Evolutionary conservation across 2,329 filamentous ascomycete genomes (phyloP).

Genomic region (Bimuria novae-zelandiae): DNA sequence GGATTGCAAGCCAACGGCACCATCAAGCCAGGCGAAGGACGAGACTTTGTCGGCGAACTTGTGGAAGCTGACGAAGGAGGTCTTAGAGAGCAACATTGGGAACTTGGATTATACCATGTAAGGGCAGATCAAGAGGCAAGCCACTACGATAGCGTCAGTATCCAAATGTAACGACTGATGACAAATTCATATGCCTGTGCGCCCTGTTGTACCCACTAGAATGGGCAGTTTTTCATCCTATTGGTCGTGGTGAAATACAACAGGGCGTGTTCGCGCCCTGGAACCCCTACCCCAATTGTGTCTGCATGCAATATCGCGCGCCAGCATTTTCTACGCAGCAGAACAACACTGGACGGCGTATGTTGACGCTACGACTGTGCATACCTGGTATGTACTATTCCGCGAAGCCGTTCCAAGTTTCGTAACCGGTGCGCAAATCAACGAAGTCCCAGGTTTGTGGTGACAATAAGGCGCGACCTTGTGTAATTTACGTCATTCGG

Average conservation of each 20-base stretch:
- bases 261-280: conserved; percentile 7
- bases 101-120: conserved; percentile 36
- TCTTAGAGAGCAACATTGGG: conserved; percentile 50
- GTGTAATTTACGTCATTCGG: neutral
- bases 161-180: conserved; percentile 6
- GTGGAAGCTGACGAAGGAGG: conserved; percentile 53
- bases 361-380: no score
- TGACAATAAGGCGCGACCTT: conserved; percentile 3
- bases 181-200: neutral
- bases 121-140: neutral
- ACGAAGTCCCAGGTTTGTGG: no score
- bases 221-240: neutral
- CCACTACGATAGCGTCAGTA: neutral
- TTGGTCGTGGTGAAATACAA: conserved; percentile 9
- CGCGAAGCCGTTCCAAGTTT: no score
- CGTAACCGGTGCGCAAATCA: no score
- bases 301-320: neutral
- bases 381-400: no score
- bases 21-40: conserved; percentile 50
- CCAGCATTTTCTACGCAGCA: neutral
- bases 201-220: conserved; percentile 1
- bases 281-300: no score
- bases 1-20: conserved; percentile 53
- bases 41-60: conserved; percentile 50
- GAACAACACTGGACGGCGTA: neutral